Conservation (phyloP, 2,329 filamentous ascomycete species). For the Aspergillus sp. region DNA sequence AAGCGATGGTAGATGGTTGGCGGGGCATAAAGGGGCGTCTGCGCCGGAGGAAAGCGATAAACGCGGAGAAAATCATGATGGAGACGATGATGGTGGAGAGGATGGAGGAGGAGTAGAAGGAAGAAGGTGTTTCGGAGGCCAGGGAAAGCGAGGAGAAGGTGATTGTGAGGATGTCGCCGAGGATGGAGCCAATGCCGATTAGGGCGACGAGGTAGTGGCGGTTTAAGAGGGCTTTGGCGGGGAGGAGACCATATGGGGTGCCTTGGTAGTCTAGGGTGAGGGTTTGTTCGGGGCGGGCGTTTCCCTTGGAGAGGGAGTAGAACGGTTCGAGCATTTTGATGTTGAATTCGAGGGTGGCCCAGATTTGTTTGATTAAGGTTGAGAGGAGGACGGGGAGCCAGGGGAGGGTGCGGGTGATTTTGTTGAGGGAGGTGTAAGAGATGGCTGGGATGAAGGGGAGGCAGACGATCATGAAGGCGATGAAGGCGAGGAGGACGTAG, state of each 20-base stretch:
- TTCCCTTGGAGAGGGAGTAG: slow-evolving; percentile 40
- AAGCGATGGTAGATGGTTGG: slow-evolving; percentile 73
- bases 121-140: slow-evolving; percentile 46
- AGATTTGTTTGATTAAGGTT: slow-evolving; percentile 43
- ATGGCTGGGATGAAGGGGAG: slow-evolving; percentile 37
- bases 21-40: slow-evolving; percentile 69
- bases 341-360: slow-evolving; percentile 44
- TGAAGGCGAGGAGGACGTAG: slow-evolving; percentile 1
- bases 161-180: slow-evolving; percentile 44
- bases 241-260: slow-evolving; percentile 42
- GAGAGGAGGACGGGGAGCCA: slow-evolving; percentile 44
- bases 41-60: slow-evolving; percentile 57
- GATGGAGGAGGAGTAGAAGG: slow-evolving; percentile 63
- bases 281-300: slow-evolving; percentile 40
- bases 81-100: slow-evolving; percentile 61
- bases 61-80: slow-evolving; percentile 58
- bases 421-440: slow-evolving; percentile 35
- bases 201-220: slow-evolving; percentile 42
- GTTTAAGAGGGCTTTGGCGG: slow-evolving; percentile 40
- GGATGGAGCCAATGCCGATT: slow-evolving; percentile 41
- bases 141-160: slow-evolving; percentile 45
- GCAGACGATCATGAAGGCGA: slow-evolving; percentile 28
- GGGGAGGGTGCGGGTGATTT: slow-evolving; percentile 36
- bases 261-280: slow-evolving; percentile 48
- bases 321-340: slow-evolving; percentile 47